phyloP scores from a whole-genome alignment of 768 basidiomycete genomes.

The Boletus barrowsii region DNA sequence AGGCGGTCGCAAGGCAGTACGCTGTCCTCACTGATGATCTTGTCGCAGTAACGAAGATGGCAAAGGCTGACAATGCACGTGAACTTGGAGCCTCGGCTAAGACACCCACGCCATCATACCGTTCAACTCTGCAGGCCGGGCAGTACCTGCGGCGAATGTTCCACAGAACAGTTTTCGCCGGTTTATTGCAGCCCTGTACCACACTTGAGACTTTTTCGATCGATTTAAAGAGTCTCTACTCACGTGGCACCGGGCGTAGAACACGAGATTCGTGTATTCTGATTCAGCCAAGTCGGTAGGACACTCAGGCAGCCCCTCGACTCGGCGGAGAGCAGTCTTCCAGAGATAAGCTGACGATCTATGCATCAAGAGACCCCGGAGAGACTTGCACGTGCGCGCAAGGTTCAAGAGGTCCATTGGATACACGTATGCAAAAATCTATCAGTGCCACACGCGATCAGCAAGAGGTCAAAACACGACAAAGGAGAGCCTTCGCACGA shows the following conservation, averaged over 20 bases:
- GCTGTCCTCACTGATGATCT: background rate
- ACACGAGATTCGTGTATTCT: conserved; percentile 44
- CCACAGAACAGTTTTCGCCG: conserved; percentile 11
- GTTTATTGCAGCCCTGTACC: conserved; percentile 11
- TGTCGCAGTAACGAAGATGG: background rate
- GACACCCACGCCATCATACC: conserved; percentile 2
- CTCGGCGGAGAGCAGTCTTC: conserved; percentile 28
- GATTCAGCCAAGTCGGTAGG: conserved; percentile 45
- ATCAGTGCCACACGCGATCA: background rate
- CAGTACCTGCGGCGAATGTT: conserved; percentile 19
- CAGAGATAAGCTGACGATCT: conserved; percentile 28
- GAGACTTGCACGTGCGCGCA: conserved; percentile 38
- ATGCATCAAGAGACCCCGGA: conserved; percentile 39
- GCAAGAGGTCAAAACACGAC: background rate
- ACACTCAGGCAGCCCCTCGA: conserved; percentile 40
- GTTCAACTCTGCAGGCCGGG: conserved; percentile 4
- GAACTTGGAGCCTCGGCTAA: background rate
- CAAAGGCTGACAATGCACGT: conserved; percentile 2
- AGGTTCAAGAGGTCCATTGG: conserved; percentile 35
- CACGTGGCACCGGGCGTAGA: conserved; percentile 25
- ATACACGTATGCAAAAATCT: conserved; percentile 42
- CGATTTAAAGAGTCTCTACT: background rate
- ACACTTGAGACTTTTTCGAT: background rate
- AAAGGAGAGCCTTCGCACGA: conserved; percentile 9
- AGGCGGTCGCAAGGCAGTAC: conserved; percentile 3